phyloP scores from a whole-genome alignment of 2,329 filamentous ascomycete genomes.

The Parastagonospora nodorum region DNA sequence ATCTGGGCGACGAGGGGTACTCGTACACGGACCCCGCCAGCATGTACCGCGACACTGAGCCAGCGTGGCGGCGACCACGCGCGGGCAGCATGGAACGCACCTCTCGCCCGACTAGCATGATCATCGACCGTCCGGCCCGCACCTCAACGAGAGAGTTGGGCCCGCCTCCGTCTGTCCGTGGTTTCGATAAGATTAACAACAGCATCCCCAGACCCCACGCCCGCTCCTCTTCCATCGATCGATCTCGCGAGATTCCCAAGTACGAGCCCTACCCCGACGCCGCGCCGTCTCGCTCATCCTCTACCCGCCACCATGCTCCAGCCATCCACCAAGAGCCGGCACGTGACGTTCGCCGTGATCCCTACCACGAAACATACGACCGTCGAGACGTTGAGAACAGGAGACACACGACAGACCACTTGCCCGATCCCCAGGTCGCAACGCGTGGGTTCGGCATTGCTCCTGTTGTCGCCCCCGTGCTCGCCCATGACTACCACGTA shows the following conservation, averaged over 20 bases:
- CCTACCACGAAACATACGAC: conserved; percentile 51
- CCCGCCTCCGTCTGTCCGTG: conserved; percentile 72
- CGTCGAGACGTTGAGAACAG: conserved; percentile 47
- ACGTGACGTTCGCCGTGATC: conserved; percentile 47
- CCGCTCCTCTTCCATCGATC: conserved; percentile 40
- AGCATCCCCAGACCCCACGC: conserved; percentile 26
- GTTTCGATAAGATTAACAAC: conserved; percentile 69
- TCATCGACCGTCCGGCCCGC: conserved; percentile 45
- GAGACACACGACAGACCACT: conserved; percentile 41
- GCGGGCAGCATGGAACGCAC: conserved; percentile 54
- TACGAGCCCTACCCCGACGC: conserved; percentile 48
- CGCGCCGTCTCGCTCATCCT: conserved; percentile 34
- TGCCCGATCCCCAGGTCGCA: conserved; percentile 52
- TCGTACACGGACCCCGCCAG: conserved; percentile 57
- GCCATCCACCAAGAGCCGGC: conserved; percentile 54
- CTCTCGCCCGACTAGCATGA: conserved; percentile 52
- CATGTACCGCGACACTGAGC: conserved; percentile 59
- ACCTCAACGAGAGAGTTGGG: conserved; percentile 44
- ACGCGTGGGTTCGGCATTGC: conserved; percentile 56
- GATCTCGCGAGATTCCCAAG: conserved; percentile 37
- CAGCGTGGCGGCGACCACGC: conserved; percentile 52
- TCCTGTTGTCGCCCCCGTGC: conserved; percentile 13
- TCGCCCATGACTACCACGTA: conserved; percentile 43
- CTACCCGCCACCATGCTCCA: conserved; percentile 49
- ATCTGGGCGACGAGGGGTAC: conserved; percentile 50